phyloP scores from a whole-genome alignment of 2,329 filamentous ascomycete species.

The Pyricularia grisea region DNA sequence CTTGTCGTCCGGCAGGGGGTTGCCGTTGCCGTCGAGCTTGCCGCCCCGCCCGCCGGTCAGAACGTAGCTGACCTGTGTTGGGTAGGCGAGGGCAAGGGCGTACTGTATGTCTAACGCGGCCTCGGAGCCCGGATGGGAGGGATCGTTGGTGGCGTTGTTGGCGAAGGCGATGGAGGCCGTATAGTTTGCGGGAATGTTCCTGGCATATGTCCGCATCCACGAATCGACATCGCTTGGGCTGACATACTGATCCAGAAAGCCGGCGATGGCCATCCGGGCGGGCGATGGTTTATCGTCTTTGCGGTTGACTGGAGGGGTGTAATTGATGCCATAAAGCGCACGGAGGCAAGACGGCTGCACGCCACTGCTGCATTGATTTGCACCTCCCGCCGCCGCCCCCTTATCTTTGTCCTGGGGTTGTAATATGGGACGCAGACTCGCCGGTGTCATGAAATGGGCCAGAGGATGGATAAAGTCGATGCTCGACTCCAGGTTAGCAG shows the following conservation, averaged over 20 bases:
- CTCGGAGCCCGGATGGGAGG: slow-evolving; percentile 30
- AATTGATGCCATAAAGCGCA: slow-evolving; percentile 2
- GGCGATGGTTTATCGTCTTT: slow-evolving; percentile 16
- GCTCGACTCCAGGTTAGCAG: slow-evolving; percentile 24
- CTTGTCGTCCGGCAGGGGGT: slow-evolving; percentile 11
- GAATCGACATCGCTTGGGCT: slow-evolving; percentile 29
- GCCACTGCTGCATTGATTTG: slow-evolving; percentile 1
- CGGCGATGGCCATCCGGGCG: slow-evolving; percentile 34
- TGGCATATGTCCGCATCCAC: slow-evolving; percentile 18
- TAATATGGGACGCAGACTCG: slow-evolving; percentile 14
- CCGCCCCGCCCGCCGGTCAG: slow-evolving; percentile 32
- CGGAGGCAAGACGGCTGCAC: slow-evolving; percentile 3
- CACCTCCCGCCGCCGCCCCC: not conserved
- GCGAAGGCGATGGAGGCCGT: slow-evolving; percentile 27
- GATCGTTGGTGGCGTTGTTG: slow-evolving; percentile 34
- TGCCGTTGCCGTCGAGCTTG: slow-evolving; percentile 28
- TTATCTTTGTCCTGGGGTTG: not conserved
- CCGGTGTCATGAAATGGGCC: slow-evolving; percentile 38
- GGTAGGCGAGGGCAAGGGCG: slow-evolving; percentile 33
- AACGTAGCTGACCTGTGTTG: slow-evolving; percentile 34
- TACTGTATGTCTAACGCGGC: slow-evolving; percentile 40
- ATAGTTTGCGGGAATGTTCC: slow-evolving; percentile 13
- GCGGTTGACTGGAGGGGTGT: not conserved
- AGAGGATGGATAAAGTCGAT: slow-evolving; percentile 39
- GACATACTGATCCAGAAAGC: slow-evolving; percentile 39